A percentile compares a stretch with the other conserved stretches of the same genome.
Evolutionary conservation across 805 yeast species (phyloP).

Genomic region (Myxozyma sirexii): DNA sequence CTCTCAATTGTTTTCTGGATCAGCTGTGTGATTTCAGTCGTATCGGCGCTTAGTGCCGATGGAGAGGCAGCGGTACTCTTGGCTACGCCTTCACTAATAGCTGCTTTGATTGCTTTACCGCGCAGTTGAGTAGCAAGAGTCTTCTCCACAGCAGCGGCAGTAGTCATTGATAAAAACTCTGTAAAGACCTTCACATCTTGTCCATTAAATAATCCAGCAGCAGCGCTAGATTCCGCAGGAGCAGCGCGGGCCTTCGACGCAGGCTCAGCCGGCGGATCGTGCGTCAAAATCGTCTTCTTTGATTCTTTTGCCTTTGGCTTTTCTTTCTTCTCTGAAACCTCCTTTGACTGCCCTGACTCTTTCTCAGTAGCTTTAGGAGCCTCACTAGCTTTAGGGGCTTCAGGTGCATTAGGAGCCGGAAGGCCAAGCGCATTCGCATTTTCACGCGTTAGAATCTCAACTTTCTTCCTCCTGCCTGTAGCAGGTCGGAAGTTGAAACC

Average conservation of each 20-base stretch:
- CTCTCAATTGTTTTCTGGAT: background rate
- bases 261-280: background rate
- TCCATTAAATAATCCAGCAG: background rate
- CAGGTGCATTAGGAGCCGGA: conserved; percentile 12
- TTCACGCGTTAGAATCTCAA: conserved; percentile 23
- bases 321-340: conserved; percentile 7
- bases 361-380: background rate
- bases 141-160: conserved; percentile 10
- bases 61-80: background rate
- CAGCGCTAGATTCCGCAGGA: background rate
- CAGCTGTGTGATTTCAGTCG: background rate
- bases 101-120: background rate
- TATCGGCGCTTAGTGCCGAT: background rate
- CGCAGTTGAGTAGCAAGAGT: conserved; percentile 2
- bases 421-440: conserved; percentile 20
- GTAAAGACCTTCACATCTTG: background rate
- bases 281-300: conserved; percentile 2
- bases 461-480: conserved; percentile 10
- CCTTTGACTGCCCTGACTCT: background rate
- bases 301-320: conserved; percentile 5
- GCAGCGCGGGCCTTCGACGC: background rate
- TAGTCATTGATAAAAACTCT: background rate
- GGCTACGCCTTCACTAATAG: background rate
- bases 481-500: conserved; percentile 22
- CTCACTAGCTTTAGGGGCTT: no score